A percentile compares a stretch with the other conserved stretches of the same genome.
Evolutionary conservation across 208 protist genomes (phyloP).

Genomic region (Trypanosoma mega): DNA sequence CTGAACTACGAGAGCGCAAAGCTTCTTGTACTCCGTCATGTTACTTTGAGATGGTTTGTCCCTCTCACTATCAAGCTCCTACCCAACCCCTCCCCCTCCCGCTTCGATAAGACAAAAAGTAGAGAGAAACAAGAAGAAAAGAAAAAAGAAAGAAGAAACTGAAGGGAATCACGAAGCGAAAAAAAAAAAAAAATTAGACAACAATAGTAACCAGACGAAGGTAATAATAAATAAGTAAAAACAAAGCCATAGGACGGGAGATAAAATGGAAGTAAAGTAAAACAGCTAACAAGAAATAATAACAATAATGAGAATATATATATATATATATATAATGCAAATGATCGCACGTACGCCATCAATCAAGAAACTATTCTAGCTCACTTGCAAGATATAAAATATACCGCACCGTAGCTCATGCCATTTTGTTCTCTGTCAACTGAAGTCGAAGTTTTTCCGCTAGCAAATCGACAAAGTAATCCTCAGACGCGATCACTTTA

Average conservation of each 20-base stretch:
- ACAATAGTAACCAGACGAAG: background rate
- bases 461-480: constrained; percentile 84
- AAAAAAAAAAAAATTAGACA: background rate
- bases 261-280: background rate
- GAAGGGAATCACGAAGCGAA: background rate
- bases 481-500: constrained; percentile 69
- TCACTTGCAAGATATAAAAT: too few relatives aligned
- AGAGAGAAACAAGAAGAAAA: too few relatives aligned
- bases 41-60: background rate
- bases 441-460: constrained; percentile 46
- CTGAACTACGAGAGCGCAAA: constrained; percentile 35
- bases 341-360: too few relatives aligned
- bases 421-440: constrained; percentile 4
- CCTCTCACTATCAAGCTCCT: background rate
- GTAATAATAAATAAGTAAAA: too few relatives aligned
- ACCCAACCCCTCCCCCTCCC: background rate
- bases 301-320: background rate
- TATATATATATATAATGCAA: constrained; percentile 3
- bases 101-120: background rate
- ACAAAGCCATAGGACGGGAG: background rate
- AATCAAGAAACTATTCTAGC: too few relatives aligned
- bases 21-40: constrained; percentile 83
- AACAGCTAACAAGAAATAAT: background rate
- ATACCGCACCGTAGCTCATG: too few relatives aligned
- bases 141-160: background rate